Base-by-base conservation (phyloP, 495 filamentous ascomycete genomes). In the Xylaria nigripes region DNA sequence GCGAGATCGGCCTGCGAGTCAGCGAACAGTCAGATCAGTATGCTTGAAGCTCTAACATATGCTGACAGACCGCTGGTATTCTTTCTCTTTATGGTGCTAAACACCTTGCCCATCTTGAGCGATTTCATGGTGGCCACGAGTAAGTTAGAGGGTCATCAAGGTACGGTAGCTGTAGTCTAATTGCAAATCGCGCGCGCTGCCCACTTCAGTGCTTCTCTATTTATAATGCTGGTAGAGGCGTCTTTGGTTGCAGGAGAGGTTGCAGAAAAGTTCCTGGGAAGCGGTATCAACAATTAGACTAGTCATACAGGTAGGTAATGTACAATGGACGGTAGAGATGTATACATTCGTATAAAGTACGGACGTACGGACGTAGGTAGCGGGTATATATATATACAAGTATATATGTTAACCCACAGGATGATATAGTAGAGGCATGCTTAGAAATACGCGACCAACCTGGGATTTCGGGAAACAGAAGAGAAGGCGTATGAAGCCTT, bases 81-180 rank as follows among this genome's bases (percentile, higher is more conserved):
- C 45, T 66, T 67, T 55, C 68, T 70, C 60, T 71, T 78, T 55
- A 81, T 70, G 63, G 67, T 76, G 61, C 75, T 74, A 44, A 81
- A 68, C 72, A 80, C 72, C 69, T 71, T 76, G 63, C 73, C 77
- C 70, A 79, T 72, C 56, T 70, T 75, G 57, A 81, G 72, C 48
- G 69, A 65, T 69, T 75, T 76, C 77, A 78, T 80, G 23, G 48
- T 19, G 27, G 21, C 22, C 19, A 36, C 29, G 46, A 24, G 30
- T 18, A 19, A 32, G 45, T n/a, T 10, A 12, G 15, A 15, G 25
- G 3, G n/a, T 15, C 25, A 10, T 51, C 1, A 8, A 30, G 24
- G 38, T 12, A 41, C n/a, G 2, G 12, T 19, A 29, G 27, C 50
- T 7, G 49, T 36, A 18, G 49, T 51, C 24, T 34, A 19, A 19